Conservation (phyloP, 306 rosid genomes). For the Comarum palustre region DNA sequence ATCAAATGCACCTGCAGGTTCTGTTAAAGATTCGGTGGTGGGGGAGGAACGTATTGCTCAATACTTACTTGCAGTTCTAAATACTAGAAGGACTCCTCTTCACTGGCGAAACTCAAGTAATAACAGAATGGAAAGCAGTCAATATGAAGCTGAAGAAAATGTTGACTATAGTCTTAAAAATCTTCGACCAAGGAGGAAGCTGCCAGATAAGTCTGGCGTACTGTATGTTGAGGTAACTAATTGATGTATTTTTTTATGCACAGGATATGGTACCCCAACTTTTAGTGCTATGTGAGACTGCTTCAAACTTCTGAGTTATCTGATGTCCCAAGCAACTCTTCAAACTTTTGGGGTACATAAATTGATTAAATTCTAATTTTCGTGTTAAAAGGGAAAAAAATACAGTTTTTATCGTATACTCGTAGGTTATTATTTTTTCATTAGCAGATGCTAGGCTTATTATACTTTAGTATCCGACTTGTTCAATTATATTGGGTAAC, state of each 20-base stretch:
- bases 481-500: background rate
- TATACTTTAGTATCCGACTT: background rate
- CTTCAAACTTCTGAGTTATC: background rate
- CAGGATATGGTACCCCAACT: background rate
- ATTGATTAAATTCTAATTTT: too few relatives aligned
- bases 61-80: slow-evolving; percentile 71
- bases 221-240: slow-evolving; percentile 61
- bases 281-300: background rate
- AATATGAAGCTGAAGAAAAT: slow-evolving; percentile 38
- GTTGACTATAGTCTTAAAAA: slow-evolving; percentile 50
- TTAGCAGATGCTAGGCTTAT: background rate
- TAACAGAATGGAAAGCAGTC: slow-evolving; percentile 60
- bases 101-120: slow-evolving; percentile 70
- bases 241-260: background rate
- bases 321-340: background rate
- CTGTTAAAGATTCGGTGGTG: slow-evolving; percentile 85
- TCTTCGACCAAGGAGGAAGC: slow-evolving; percentile 55
- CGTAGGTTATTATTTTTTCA: background rate
- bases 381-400: too few relatives aligned
- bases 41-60: slow-evolving; percentile 93
- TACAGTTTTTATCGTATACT: background rate
- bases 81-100: slow-evolving; percentile 72
- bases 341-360: background rate
- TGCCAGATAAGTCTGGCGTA: slow-evolving; percentile 51
- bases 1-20: slow-evolving; percentile 49